phyloP scores from a whole-genome alignment of 2,329 filamentous ascomycete genomes.

The Bertia moriformis region DNA sequence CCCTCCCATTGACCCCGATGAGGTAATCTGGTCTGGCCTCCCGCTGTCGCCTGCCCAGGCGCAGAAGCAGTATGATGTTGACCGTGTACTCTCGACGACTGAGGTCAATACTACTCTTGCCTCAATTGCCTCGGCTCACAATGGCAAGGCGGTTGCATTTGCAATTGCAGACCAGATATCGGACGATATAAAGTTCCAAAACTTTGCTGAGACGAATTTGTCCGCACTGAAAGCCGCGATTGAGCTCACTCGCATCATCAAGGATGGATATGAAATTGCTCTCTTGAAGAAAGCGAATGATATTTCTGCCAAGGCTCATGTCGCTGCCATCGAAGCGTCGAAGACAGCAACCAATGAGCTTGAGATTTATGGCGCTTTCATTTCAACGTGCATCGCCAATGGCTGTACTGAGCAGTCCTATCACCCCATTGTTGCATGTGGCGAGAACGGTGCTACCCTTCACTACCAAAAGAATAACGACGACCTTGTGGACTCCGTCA shows the following conservation, averaged over 20 bases:
- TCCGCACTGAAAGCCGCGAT: slow-evolving; percentile 43
- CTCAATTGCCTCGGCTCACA: slow-evolving; percentile 25
- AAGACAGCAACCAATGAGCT: slow-evolving; percentile 55
- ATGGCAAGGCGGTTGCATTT: slow-evolving; percentile 37
- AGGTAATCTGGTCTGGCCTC: slow-evolving; percentile 85
- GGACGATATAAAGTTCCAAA: slow-evolving; percentile 54
- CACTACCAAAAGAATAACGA: slow-evolving; percentile 76
- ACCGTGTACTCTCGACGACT: slow-evolving; percentile 57
- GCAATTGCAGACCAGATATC: slow-evolving; percentile 69
- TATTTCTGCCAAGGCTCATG: slow-evolving; percentile 55
- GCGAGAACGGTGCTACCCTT: slow-evolving; percentile 67
- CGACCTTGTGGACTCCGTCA: slow-evolving; percentile 24
- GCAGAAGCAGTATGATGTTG: slow-evolving; percentile 63
- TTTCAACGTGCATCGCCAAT: slow-evolving; percentile 60
- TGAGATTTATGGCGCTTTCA: slow-evolving; percentile 69
- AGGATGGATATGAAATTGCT: slow-evolving; percentile 62
- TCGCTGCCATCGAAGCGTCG: slow-evolving; percentile 44
- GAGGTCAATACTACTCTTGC: slow-evolving; percentile 65
- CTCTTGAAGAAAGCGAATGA: slow-evolving; percentile 60
- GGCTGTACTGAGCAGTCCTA: slow-evolving; percentile 77
- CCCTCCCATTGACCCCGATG: slow-evolving; percentile 72
- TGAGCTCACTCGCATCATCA: slow-evolving; percentile 54
- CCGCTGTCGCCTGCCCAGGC: slow-evolving; percentile 68
- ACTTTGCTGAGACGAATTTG: slow-evolving; percentile 51
- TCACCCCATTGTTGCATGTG: slow-evolving; percentile 69